These are phyloP conservation scores for Amanita rimosa DNA, from an alignment of 768 basidiomycete species.

Conservation along the genomic window DNA sequence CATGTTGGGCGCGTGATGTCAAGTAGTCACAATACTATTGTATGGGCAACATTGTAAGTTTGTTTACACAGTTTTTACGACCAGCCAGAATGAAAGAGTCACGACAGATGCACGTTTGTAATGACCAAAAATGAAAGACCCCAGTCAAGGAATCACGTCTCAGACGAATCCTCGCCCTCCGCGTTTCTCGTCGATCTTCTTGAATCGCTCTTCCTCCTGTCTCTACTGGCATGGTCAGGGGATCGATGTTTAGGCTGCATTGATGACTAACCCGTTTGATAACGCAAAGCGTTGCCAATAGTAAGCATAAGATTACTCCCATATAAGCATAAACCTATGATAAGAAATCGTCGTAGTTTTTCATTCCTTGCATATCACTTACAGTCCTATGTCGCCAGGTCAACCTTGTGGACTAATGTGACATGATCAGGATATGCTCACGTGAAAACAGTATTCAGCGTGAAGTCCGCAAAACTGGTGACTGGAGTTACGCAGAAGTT, in stretches of 20 bases:
- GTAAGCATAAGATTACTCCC: slow-evolving; percentile 62
- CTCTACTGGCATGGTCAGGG: slow-evolving; percentile 36
- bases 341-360: slow-evolving; percentile 5
- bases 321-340: slow-evolving; percentile 70
- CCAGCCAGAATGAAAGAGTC: no score
- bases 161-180: slow-evolving; percentile 82
- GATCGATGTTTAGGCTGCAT: not conserved
- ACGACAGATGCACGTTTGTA: not conserved
- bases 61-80: not conserved
- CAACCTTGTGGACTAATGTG: not conserved
- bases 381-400: slow-evolving; percentile 28
- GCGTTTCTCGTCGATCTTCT: slow-evolving; percentile 81
- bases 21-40: no score
- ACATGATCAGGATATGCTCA: slow-evolving; percentile 24
- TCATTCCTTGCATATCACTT: slow-evolving; percentile 10
- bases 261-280: slow-evolving; percentile 57
- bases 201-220: slow-evolving; percentile 74
- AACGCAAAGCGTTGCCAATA: slow-evolving; percentile 76
- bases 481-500: slow-evolving; percentile 68
- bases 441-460: slow-evolving; percentile 79
- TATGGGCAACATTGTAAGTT: not conserved
- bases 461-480: slow-evolving; percentile 56
- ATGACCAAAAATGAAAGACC: not conserved
- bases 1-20: slow-evolving; percentile 13
- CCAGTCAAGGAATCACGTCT: slow-evolving; percentile 9